These are phyloP conservation scores for Leavenworthia alabamica DNA, from an alignment of 345 rosid genomes.

Conservation along the genomic window DNA sequence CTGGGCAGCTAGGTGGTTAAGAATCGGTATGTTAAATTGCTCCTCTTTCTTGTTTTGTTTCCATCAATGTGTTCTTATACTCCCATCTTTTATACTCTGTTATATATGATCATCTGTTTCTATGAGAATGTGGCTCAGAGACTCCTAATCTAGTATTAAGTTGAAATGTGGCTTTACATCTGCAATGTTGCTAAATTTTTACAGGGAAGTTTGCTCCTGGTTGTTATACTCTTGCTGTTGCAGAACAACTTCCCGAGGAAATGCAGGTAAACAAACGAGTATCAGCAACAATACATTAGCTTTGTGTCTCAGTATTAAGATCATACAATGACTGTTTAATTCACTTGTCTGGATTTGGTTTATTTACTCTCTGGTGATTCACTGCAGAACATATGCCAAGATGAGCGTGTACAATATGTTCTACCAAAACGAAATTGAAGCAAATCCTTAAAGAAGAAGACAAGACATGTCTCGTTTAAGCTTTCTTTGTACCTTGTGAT, in stretches of 20 bases:
- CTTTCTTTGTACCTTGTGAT: slow-evolving; percentile 2
- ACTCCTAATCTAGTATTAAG: not conserved
- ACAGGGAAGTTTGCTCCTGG: slow-evolving; percentile 85
- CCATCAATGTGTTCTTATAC: not conserved
- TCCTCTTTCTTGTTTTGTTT: not conserved
- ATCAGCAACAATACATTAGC: not conserved
- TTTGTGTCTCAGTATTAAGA: not conserved
- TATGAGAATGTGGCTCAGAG: not conserved
- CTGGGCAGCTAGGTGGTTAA: slow-evolving; percentile 98
- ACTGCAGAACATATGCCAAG: slow-evolving; percentile 72
- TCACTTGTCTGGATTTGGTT: not conserved
- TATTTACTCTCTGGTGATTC: not conserved
- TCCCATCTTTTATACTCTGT: not conserved
- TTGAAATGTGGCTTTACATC: not conserved
- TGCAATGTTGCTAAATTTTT: not conserved
- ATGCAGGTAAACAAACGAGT: slow-evolving; percentile 49
- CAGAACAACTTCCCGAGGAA: slow-evolving; percentile 75
- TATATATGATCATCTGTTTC: not conserved
- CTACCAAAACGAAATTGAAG: slow-evolving; percentile 59
- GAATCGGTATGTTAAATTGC: slow-evolving; percentile 53
- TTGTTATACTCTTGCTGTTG: slow-evolving; percentile 79
- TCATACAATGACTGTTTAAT: not conserved
- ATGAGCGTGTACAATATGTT: slow-evolving; percentile 63
- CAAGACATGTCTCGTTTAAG: not conserved
- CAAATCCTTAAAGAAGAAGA: slow-evolving; percentile 2